These are phyloP conservation scores for Grigorovia yakushimaensis DNA, from an alignment of 805 yeast species.

Conservation along the genomic window DNA sequence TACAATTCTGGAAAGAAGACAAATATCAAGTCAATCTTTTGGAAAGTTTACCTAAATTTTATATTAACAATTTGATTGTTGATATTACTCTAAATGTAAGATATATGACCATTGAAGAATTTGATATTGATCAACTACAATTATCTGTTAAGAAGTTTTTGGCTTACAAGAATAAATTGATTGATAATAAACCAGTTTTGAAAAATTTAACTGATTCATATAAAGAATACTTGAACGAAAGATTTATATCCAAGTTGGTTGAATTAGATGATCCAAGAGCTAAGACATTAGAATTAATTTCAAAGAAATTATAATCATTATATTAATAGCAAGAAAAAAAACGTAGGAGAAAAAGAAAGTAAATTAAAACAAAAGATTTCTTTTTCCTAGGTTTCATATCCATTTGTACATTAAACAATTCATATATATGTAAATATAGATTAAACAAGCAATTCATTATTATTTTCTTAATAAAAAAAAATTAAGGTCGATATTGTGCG, in stretches of 20 bases:
- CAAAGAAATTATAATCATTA: constrained; percentile 22
- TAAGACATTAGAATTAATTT: constrained; percentile 24
- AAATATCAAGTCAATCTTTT: constrained; percentile 28
- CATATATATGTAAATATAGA: too few relatives aligned
- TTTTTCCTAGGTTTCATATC: background rate
- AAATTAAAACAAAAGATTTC: background rate
- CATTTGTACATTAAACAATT: background rate
- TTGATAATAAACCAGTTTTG: constrained; percentile 22
- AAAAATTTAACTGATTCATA: constrained; percentile 30
- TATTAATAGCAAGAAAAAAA: background rate
- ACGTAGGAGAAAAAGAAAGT: background rate
- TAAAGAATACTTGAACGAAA: constrained; percentile 26
- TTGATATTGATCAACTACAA: constrained; percentile 49
- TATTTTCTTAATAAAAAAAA: too few relatives aligned
- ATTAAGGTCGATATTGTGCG: too few relatives aligned
- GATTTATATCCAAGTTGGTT: constrained; percentile 24
- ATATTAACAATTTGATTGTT: constrained; percentile 33
- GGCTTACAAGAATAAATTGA: constrained; percentile 44
- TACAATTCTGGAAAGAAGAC: constrained; percentile 40
- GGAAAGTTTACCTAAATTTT: constrained; percentile 24
- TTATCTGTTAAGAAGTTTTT: constrained; percentile 60
- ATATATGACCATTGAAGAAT: constrained; percentile 31
- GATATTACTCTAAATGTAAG: constrained; percentile 66
- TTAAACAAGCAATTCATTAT: too few relatives aligned
- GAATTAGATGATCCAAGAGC: constrained; percentile 21